Evolutionary conservation across 768 basidiomycete species (phyloP), one percentile per base, ranked within the genome.

Genomic region (Suillus discolor): DNA sequence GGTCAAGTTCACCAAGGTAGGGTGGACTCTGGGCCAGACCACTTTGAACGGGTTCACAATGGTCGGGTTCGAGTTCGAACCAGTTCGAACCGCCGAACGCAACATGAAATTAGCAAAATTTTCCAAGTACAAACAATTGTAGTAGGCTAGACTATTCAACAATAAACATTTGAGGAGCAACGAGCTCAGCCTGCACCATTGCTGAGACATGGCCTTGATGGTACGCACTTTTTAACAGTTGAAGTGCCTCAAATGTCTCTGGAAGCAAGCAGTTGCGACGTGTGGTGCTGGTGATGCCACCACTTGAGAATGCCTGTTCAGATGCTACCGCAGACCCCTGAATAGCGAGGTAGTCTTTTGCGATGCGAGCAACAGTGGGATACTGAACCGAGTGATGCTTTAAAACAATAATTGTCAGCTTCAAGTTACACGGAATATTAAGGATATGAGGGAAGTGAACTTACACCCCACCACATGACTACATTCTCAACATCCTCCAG

Each of bases 301-400:
- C 62, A 53, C 47, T 45, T 18, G 71, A 76, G 64, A 76, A 74
- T 18, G 74, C 70, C 8, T 66, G 44, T 65, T 75, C 71, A n/a
- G 72, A 73, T 41, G 73, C 65, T 16, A 71, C 63, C 23, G 71
- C 72, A 28, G 74, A 76, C 8, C 74, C 74, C 64, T 76, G 73
- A 57, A 75, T 70, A 41, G 72, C 67, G 0, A 77, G 65, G 62
- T 49, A 51, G 16, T 70, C 61, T 31, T 47, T 42, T 44, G 61
- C 25, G 13, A 62, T 61, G 28, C 15, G 42, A 42, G 61, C 25
- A 31, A 61, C 3, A 61, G 31, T 61, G 8, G 61, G 61, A 47
- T 62, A 62, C 12, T 67, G 68, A 23, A 45, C 12, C 2, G 59
- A n/a, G 41, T 65, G 55, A 55, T 64, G 59, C 70, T 71, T 42